Evolutionary conservation across 2,329 filamentous ascomycete genomes (phyloP).

Genomic region (Zasmidium cellare): DNA sequence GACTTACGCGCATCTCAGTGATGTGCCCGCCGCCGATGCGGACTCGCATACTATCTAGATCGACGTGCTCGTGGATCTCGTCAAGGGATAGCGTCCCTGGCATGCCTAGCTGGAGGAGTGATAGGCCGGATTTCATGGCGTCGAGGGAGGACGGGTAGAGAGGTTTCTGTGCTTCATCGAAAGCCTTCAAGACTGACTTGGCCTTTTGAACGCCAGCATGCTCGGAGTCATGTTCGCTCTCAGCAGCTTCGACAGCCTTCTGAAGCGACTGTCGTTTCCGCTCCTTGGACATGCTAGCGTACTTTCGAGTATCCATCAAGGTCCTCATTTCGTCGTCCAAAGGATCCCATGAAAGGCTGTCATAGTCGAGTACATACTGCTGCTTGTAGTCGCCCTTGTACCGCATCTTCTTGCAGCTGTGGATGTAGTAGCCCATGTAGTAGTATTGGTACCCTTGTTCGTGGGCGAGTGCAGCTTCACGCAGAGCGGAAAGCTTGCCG

Average conservation of each 20-base stretch:
- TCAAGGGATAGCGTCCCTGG: constrained; percentile 63
- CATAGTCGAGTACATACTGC: constrained; percentile 71
- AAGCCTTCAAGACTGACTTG: neutral
- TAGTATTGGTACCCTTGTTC: constrained; percentile 73
- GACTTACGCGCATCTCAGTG: constrained; percentile 37
- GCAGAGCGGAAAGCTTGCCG: constrained; percentile 73
- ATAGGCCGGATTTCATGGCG: constrained; percentile 41
- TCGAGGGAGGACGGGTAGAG: constrained; percentile 18
- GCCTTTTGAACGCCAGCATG: constrained; percentile 3
- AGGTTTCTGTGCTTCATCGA: constrained; percentile 22
- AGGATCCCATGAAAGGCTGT: constrained; percentile 32
- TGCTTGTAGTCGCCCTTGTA: constrained; percentile 81
- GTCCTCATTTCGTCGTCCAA: constrained; percentile 33
- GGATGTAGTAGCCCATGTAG: constrained; percentile 76
- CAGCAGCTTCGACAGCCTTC: neutral
- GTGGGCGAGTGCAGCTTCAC: constrained; percentile 69
- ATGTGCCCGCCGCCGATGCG: constrained; percentile 41
- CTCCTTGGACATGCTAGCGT: constrained; percentile 47
- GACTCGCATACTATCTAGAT: constrained; percentile 62
- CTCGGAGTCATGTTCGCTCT: constrained; percentile 4
- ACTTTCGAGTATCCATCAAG: constrained; percentile 57
- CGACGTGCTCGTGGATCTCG: constrained; percentile 52
- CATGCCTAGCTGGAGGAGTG: constrained; percentile 63
- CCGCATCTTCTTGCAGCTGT: constrained; percentile 77
- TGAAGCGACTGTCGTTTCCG: constrained; percentile 16